Evolutionary conservation across 139 green algal genomes (phyloP).

Genomic region (Tetraselmis striata): DNA sequence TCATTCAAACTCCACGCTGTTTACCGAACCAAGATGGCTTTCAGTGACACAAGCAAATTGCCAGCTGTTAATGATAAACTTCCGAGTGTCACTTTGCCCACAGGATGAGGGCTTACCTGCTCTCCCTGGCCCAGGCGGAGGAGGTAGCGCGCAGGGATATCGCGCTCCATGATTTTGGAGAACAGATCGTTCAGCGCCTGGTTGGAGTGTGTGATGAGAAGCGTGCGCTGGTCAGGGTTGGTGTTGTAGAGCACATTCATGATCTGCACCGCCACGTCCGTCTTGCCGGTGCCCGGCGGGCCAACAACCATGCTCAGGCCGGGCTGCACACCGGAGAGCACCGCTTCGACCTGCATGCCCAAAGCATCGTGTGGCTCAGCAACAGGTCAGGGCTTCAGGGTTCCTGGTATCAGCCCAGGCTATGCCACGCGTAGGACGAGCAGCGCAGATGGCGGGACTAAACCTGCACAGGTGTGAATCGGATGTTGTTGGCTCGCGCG

Average conservation of each 20-base stretch:
- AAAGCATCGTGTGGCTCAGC: too few relatives aligned
- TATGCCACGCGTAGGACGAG: too few relatives aligned
- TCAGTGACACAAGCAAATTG: too few relatives aligned
- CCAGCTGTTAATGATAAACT: too few relatives aligned
- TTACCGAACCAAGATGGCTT: too few relatives aligned
- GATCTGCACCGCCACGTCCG: slow-evolving; percentile 91
- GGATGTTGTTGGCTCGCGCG: slow-evolving; percentile 70
- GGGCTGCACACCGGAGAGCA: slow-evolving; percentile 72
- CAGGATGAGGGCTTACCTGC: too few relatives aligned
- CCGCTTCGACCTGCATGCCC: slow-evolving; percentile 58
- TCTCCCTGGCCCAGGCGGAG: slow-evolving; percentile 93
- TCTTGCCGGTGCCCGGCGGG: slow-evolving; percentile 95
- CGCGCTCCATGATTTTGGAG: slow-evolving; percentile 83
- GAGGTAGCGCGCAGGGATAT: slow-evolving; percentile 78
- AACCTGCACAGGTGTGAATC: slow-evolving; percentile 89
- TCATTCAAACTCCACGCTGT: too few relatives aligned
- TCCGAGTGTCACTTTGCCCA: too few relatives aligned
- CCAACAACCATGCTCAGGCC: slow-evolving; percentile 95
- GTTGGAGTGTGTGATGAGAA: slow-evolving; percentile 98
- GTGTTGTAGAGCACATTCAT: slow-evolving; percentile 93
- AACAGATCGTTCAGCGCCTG: slow-evolving; percentile 92
- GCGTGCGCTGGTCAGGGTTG: slow-evolving; percentile 79
- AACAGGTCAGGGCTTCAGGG: too few relatives aligned
- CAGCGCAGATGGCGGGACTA: too few relatives aligned
- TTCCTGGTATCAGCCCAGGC: too few relatives aligned